Evolutionary conservation across 441 rosid genomes (phyloP), one percentile per base, ranked within the genome.

Genomic region (Eutrema salsugineum): DNA sequence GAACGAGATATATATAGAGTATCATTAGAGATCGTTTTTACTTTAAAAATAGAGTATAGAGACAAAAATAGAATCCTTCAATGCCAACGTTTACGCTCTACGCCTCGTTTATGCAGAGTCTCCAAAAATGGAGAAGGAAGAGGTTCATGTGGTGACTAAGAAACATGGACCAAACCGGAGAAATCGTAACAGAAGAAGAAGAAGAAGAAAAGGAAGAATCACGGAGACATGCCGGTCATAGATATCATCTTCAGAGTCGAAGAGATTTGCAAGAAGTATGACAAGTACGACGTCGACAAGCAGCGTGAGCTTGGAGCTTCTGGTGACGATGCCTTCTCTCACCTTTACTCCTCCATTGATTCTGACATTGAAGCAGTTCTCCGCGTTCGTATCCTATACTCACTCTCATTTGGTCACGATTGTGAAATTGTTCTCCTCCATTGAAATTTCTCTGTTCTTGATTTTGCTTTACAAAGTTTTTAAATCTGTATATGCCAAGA

Each of bases 211-310:
- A 0, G 11, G 50, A 46, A 10, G 50, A 46, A 55, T 6, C 6
- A n/a, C 14, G 1, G 6, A 11, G 40, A 75, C 10, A 88, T 85
- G 91, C 74, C 82, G 50, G 85, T 85, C 40, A 78, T 85, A 8
- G 80, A 87, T 71, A 79, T 85, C 59, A 78, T 82, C 65, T 85
- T 84, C 68, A 65, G 88, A 67, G 83, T 83, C 66, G 88, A 89
- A 2, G 84, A 77, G 70, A 83, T 89, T 19, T 85, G 94, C 80
- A 87, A 81, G 80, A 88, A 78, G 60, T 87, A 84, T 57, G 91
- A 85, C 27, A 83, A 87, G 73, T 85, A 87, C 63, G 90, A 87
- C 19, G 39, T 82, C 53, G 85, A 83, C 63, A 85, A 80, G 80
- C 88, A 85, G 16, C 81, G 85, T 1, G 82, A 81, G 63, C 70